Evolutionary conservation across 352 stramenopile genomes (phyloP), one percentile per base, ranked within the genome.

Genomic region (Phytophthora rubi): DNA sequence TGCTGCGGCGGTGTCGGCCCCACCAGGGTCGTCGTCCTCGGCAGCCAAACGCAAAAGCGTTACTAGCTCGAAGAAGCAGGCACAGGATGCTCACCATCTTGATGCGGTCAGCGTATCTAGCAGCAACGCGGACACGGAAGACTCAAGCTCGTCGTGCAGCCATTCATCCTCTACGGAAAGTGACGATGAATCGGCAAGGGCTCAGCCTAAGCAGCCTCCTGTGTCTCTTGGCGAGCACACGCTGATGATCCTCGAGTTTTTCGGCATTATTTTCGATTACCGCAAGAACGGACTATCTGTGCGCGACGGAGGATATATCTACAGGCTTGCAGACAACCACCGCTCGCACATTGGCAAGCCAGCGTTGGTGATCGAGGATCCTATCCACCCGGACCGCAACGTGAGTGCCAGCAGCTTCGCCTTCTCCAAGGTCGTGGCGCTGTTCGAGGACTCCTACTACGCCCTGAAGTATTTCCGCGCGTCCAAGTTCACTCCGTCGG

Each of bases 401-500:
- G 89, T 96, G 6, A 92, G 87, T 47, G 87, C 89, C n/a, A 91
- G 85, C 56, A 96, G 86, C 72, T 96, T 93, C 68, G 87, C 87
- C 16, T 95, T 94, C 57, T 83, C 84, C 51, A 92, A 93, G 53
- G 88, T 96, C 23, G 88, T 96, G 7, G 82, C 87, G 0, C 67
- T 94, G 45, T 95, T 95, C 59, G 89, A 96, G 55, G 89, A 96
- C 66, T 87, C 88, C 33, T 96, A 88, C 66, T 95, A 93, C 57
- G 86, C 87, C 8, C 79, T 96, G 37, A 88, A 91, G 80, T 96
- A 94, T 70, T 92, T 91, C 58, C 89, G 86, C 0, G 63, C 86
- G 37, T 90, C 78, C 30, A 89, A 88, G 49, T 94, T 94, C 65
- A 81, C 76, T 6, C 89, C 85, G n/a, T 88, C 86, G 23, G 86